Base-by-base conservation (phyloP, 225 moss, liverwort and hornwort species). In the Thuidium tamariscinum region DNA sequence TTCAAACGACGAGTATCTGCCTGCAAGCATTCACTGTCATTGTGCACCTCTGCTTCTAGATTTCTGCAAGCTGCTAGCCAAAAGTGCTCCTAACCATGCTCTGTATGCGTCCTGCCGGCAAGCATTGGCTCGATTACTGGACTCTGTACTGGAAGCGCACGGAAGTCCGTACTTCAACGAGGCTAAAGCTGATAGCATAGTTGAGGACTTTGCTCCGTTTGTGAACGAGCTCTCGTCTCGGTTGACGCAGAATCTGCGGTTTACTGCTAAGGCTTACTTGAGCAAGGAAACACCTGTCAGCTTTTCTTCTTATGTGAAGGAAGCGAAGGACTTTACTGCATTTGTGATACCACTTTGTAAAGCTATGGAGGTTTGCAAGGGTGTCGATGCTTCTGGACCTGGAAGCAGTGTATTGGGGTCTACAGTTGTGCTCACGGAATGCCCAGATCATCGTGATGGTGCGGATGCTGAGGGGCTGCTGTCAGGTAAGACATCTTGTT, bases 311-410 rank as follows among this genome's bases (percentile, higher is more conserved):
- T 96, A 97, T 75, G 92, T 92, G 70, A 96, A 98, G 88, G 97
- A 98, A 87, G 97, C 98, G 25, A 98, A 98, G 75, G 97, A 98
- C 88, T 98, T 98, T 13, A 97, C 98, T 59, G 98, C 98, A 54
- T 98, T 98, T 82, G 96, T 97, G 72, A 97, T 98, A 71, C 97
- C 98, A 51, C 97, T 98, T 56, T 98, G 98, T 89, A 98, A 97
- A 89, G 98, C 98, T 76, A 98, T 98, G 97, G 96, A 98, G 84
- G 95, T 95, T 72, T 97, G 95, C 93, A 98, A 97, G 88, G 97
- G 95, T 25, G 89, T 97, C 46, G 97, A 98, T 86, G 88, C 92
- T 39, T 92, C 95, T 89, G 97, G 94, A 82, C 87, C 92, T 82
- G 89, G 87, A 65, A 90, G 89, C 82, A 88, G 87, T 87, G 73